These are phyloP conservation scores for Backusella tuberculispora DNA, from an alignment of 192 early-diverging fungal genomes.

Conservation along the genomic window DNA sequence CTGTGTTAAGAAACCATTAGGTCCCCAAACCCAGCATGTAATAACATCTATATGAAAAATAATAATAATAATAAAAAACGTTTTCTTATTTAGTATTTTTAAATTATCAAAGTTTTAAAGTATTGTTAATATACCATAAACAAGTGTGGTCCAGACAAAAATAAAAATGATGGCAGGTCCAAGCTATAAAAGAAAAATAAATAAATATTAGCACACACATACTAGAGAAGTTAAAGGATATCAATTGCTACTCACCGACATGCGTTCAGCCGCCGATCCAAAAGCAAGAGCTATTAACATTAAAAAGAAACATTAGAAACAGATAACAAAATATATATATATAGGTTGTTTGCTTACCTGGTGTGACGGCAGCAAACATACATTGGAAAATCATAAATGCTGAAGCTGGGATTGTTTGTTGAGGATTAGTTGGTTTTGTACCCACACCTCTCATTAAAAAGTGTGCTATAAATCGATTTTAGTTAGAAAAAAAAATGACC, in stretches of 20 bases:
- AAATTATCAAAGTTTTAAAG: background rate
- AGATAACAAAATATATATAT: background rate
- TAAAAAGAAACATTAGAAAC: background rate
- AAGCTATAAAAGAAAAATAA: slow-evolving; percentile 24
- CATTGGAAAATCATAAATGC: slow-evolving; percentile 76
- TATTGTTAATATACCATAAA: slow-evolving; percentile 33
- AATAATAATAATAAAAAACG: background rate
- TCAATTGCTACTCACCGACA: slow-evolving; percentile 33
- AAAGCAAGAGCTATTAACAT: slow-evolving; percentile 33
- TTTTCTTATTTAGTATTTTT: background rate
- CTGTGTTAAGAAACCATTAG: slow-evolving; percentile 76
- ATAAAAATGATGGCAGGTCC: slow-evolving; percentile 41
- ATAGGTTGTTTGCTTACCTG: slow-evolving; percentile 16
- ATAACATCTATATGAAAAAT: slow-evolving; percentile 51
- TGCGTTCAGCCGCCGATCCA: slow-evolving; percentile 40
- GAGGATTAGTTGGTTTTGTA: slow-evolving; percentile 54
- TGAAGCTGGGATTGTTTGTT: slow-evolving; percentile 63
- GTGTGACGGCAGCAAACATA: slow-evolving; percentile 75
- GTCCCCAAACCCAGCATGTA: slow-evolving; percentile 85
- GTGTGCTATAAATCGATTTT: slow-evolving; percentile 38
- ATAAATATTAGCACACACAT: background rate
- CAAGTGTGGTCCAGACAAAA: slow-evolving; percentile 41
- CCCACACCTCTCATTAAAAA: slow-evolving; percentile 64
- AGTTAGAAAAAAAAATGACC: background rate
- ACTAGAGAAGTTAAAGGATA: background rate